These are phyloP conservation scores for Kodamaea sp. DNA, from an alignment of 1,139 yeast genomes.

Conservation along the genomic window DNA sequence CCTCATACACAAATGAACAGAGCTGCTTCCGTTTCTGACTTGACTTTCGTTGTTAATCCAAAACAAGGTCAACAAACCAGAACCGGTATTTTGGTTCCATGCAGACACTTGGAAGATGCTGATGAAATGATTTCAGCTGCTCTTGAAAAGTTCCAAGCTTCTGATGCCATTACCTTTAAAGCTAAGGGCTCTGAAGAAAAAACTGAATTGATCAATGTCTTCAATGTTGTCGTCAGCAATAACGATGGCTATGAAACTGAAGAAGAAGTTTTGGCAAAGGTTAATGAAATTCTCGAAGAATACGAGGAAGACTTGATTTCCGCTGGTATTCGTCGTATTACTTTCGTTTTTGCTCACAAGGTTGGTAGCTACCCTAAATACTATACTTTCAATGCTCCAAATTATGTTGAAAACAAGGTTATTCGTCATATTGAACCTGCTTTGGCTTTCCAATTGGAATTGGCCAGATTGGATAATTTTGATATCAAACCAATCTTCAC, in stretches of 20 bases:
- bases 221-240: slow-evolving; percentile 72
- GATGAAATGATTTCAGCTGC: slow-evolving; percentile 81
- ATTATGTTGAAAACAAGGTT: slow-evolving; percentile 76
- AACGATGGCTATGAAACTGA: slow-evolving; percentile 74
- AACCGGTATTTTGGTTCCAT: slow-evolving; percentile 84
- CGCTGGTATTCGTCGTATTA: slow-evolving; percentile 82
- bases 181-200: slow-evolving; percentile 30
- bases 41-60: slow-evolving; percentile 76
- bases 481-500: slow-evolving; percentile 93
- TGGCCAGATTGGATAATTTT: slow-evolving; percentile 91
- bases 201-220: slow-evolving; percentile 63
- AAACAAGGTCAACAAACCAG: slow-evolving; percentile 56
- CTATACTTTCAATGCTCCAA: slow-evolving; percentile 91
- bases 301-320: slow-evolving; percentile 64
- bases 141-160: slow-evolving; percentile 61
- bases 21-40: slow-evolving; percentile 89
- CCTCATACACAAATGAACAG: slow-evolving; percentile 55
- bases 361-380: slow-evolving; percentile 91
- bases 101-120: slow-evolving; percentile 80
- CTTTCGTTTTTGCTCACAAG: slow-evolving; percentile 81
- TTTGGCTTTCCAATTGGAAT: slow-evolving; percentile 92
- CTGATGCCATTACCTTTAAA: slow-evolving; percentile 38
- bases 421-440: slow-evolving; percentile 99
- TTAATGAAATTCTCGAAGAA: slow-evolving; percentile 64
- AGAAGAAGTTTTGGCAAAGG: slow-evolving; percentile 59